Evolutionary conservation across 495 filamentous ascomycete genomes (phyloP), one percentile per base, ranked within the genome.

Genomic region (Penicillium goetzii): DNA sequence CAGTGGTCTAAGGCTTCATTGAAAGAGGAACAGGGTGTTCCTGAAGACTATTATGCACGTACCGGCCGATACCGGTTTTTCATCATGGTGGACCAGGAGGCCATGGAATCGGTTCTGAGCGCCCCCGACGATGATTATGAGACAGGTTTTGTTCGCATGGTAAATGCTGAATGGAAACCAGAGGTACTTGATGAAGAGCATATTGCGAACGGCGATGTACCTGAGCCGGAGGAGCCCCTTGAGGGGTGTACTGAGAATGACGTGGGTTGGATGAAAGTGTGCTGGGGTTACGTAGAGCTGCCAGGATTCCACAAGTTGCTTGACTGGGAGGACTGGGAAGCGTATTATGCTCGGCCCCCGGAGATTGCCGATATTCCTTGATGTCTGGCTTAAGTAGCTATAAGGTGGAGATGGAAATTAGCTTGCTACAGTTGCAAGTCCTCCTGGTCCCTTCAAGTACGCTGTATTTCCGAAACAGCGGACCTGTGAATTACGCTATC

Each of bases 11-110:
- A 65, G 38, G 15, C 63, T 36, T 64, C 71, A 30, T 43, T 52
- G 7, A 57, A 63, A 59, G 43, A 33, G 15, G 72, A 72, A 57
- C 65, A 70, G 49, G 62, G 62, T 8, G 41, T 57, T 9, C 21
- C 25, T 25, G 32, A 26, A 36, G 38, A 50, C 14, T 52, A 52
- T 15, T 32, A n/a, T 34, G 23, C 19, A 53, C 26, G 6, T 17
- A 54, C n/a, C 47, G 61, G 60, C 28, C 65, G 74, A 19, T 74
- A 76, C 52, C 54, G 51, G 1, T 72, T 72, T 41, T 69, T 61
- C 41, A 62, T 76, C 15, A 64, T 59, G 60, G 69, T 76, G 11
- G 64, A 74, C 56, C 63, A 68, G 25, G 70, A 72, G 52, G 63
- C 62, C 12, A 54, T 74, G 62, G 60, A 69, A n/a, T 72, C 65